Percentiles rank a stretch among this genome's conserved stretches.
Conservation (phyloP, 495 filamentous ascomycete genomes). For the Lophiostoma macrostomum region DNA sequence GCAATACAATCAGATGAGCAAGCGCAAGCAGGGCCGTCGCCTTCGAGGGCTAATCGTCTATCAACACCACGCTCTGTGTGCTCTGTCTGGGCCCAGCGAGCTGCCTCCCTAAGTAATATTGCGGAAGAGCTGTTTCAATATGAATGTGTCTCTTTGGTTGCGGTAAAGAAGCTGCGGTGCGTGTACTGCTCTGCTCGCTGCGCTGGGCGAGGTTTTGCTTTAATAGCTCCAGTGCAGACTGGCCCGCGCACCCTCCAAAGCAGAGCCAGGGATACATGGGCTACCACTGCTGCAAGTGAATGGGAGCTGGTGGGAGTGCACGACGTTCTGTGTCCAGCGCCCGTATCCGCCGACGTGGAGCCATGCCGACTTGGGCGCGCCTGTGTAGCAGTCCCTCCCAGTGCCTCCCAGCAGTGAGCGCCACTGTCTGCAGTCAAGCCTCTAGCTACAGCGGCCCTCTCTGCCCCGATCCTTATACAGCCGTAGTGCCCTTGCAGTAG, state of each 20-base stretch:
- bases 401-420: not conserved
- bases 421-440: conserved; percentile 14
- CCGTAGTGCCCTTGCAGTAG: conserved; percentile 25
- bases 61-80: no score
- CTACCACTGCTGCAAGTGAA: conserved; percentile 2
- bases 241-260: not conserved
- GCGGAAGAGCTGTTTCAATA: conserved; percentile 33
- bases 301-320: conserved; percentile 19
- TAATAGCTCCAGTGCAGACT: conserved; percentile 22
- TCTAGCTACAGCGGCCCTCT: conserved; percentile 8
- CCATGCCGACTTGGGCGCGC: conserved; percentile 22
- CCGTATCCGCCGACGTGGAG: conserved; percentile 4
- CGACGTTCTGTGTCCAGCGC: conserved; percentile 13
- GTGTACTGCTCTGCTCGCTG: conserved; percentile 16
- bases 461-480: conserved; percentile 9
- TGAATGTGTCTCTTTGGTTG: conserved; percentile 23
- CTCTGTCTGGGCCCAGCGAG: not conserved
- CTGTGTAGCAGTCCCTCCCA: conserved; percentile 16
- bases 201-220: conserved; percentile 22
- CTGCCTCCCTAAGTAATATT: conserved; percentile 21
- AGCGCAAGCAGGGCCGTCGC: conserved; percentile 1
- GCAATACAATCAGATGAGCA: no score
- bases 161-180: conserved; percentile 23
- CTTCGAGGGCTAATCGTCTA: not conserved
- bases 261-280: conserved; percentile 10